phyloP scores from a whole-genome alignment of 179 eudicot genomes.

The Carnegiea gigantea region DNA sequence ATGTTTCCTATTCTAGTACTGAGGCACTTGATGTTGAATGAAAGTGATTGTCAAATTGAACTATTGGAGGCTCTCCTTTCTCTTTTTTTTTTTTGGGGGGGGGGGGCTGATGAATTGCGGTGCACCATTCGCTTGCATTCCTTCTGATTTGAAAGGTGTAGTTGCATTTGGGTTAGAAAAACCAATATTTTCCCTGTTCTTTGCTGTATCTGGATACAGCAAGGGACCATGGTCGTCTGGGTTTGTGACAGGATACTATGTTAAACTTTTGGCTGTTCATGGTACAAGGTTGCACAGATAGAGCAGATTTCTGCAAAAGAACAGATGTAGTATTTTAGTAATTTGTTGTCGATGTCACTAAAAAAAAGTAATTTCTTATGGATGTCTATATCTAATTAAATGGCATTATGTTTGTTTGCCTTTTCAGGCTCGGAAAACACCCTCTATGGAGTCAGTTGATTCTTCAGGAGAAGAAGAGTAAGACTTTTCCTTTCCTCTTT shows the following conservation, averaged over 20 bases:
- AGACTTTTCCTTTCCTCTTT: slow-evolving; percentile 30
- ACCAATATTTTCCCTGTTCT: neutral
- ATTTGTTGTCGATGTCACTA: no score
- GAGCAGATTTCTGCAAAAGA: neutral
- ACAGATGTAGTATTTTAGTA: neutral
- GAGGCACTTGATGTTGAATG: neutral
- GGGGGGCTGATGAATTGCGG: neutral
- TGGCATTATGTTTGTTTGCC: slow-evolving; percentile 23
- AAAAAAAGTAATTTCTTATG: neutral
- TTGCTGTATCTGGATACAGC: neutral
- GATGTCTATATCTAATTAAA: slow-evolving; percentile 10
- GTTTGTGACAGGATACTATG: neutral
- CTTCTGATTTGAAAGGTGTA: neutral
- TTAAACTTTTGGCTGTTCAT: neutral
- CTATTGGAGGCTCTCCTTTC: no score
- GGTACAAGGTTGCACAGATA: neutral
- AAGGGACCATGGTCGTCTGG: neutral
- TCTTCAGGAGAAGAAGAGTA: slow-evolving; percentile 99
- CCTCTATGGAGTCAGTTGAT: slow-evolving; percentile 88
- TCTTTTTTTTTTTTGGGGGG: neutral
- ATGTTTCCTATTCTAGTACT: neutral
- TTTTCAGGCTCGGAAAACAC: slow-evolving; percentile 70
- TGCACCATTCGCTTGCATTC: neutral
- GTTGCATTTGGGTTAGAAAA: neutral
- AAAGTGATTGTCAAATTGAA: neutral